A percentile compares a stretch with the other conserved stretches of the same genome.
Conservation (phyloP, 2,329 filamentous ascomycete species). For the Alternaria sp. region DNA sequence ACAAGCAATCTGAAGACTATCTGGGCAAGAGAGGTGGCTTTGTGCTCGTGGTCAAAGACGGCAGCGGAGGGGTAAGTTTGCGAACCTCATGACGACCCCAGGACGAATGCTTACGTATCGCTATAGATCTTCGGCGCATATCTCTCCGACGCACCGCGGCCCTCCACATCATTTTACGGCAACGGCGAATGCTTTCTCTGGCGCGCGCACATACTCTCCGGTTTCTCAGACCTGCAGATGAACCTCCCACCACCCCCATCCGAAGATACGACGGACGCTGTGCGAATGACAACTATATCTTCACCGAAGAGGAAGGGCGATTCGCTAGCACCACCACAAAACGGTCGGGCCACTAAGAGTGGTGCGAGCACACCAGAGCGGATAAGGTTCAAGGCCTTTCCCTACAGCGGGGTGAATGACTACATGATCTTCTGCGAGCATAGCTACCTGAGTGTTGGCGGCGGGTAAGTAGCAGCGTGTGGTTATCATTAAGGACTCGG, state of each 20-base stretch:
- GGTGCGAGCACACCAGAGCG: slow-evolving; percentile 69
- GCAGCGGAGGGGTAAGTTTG: slow-evolving; percentile 70
- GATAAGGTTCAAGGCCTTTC: slow-evolving; percentile 96
- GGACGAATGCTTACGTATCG: slow-evolving; percentile 8
- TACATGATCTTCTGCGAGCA: slow-evolving; percentile 94
- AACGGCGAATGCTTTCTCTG: slow-evolving; percentile 96
- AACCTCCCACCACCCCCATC: slow-evolving; percentile 73
- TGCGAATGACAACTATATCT: slow-evolving; percentile 66
- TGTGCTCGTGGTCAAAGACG: slow-evolving; percentile 85
- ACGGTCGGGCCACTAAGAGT: slow-evolving; percentile 34
- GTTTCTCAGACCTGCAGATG: slow-evolving; percentile 53
- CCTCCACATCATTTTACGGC: slow-evolving; percentile 85
- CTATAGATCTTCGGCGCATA: slow-evolving; percentile 85
- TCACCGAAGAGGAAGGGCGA: slow-evolving; percentile 25
- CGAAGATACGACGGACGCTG: slow-evolving; percentile 67
- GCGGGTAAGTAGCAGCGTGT: slow-evolving; percentile 59
- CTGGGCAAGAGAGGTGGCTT: slow-evolving; percentile 78
- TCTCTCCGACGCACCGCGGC: slow-evolving; percentile 85
- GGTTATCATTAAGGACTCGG: background rate
- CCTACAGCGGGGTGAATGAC: slow-evolving; percentile 94
- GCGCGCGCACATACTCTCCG: slow-evolving; percentile 72
- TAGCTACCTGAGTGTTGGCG: slow-evolving; percentile 84
- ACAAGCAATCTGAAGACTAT: slow-evolving; percentile 75
- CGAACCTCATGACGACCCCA: background rate
- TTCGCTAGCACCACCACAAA: slow-evolving; percentile 36